Conservation (phyloP, 2,329 filamentous ascomycete genomes). For the Apiospora sp. region DNA sequence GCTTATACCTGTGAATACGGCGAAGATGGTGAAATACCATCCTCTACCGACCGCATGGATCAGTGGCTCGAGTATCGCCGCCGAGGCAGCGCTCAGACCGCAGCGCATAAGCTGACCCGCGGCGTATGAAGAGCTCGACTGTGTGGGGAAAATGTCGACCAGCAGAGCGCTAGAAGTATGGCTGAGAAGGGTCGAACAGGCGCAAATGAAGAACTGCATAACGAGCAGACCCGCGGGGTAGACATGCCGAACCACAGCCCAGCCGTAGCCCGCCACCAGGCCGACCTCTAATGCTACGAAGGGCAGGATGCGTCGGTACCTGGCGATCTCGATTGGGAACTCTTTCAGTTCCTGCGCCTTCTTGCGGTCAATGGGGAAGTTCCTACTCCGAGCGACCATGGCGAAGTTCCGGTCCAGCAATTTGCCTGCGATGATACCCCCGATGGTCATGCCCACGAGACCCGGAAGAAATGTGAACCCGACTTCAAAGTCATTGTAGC, state of each 20-base stretch:
- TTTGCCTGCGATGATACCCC: constrained; percentile 26
- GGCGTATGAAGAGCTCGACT: constrained; percentile 27
- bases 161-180: constrained; percentile 27
- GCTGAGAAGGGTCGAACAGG: constrained; percentile 22
- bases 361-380: background rate
- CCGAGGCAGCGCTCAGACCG: constrained; percentile 25
- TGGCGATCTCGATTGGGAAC: background rate
- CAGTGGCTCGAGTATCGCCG: constrained; percentile 25
- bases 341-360: background rate
- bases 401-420: constrained; percentile 28
- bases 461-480: constrained; percentile 26
- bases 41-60: constrained; percentile 18
- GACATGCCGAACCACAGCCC: constrained; percentile 20
- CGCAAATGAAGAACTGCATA: constrained; percentile 28
- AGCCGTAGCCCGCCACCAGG: constrained; percentile 27
- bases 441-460: constrained; percentile 24
- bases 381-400: background rate
- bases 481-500: constrained; percentile 26
- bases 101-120: constrained; percentile 25
- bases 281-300: background rate
- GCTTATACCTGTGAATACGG: background rate
- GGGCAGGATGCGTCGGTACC: background rate
- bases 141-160: constrained; percentile 27
- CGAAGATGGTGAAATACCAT: constrained; percentile 19
- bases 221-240: constrained; percentile 24